A percentile compares a stretch with the other conserved stretches of the same genome.
Conservation (phyloP, 352 stramenopile species). For the Phytophthora pini region DNA sequence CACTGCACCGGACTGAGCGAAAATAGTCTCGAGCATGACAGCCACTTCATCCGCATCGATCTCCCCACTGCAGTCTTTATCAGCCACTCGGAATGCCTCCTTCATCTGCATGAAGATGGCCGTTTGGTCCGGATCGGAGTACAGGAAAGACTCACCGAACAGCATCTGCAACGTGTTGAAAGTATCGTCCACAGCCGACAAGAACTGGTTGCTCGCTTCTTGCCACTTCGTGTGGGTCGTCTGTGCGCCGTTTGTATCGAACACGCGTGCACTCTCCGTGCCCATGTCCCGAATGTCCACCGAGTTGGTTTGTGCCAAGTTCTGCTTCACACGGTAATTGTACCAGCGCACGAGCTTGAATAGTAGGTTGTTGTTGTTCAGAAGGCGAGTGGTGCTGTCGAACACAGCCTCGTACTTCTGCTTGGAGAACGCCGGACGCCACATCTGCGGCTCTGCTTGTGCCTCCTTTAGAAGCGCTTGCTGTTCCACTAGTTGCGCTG, state of each 20-base stretch:
- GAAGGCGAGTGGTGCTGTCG: conserved; percentile 63
- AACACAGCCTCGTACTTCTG: conserved; percentile 74
- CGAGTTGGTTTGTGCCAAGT: conserved; percentile 41
- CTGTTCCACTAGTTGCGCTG: conserved; percentile 57
- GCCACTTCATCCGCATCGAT: conserved; percentile 74
- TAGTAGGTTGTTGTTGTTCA: conserved; percentile 84
- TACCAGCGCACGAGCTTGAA: conserved; percentile 83
- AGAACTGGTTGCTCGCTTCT: conserved; percentile 56
- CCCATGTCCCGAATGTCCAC: conserved; percentile 59
- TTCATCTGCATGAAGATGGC: conserved; percentile 89
- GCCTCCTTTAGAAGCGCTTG: conserved; percentile 62
- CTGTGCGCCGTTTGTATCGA: conserved; percentile 18
- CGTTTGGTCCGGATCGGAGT: conserved; percentile 76
- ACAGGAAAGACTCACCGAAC: conserved; percentile 75
- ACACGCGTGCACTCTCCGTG: conserved; percentile 3
- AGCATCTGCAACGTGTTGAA: conserved; percentile 75
- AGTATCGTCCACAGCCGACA: conserved; percentile 61
- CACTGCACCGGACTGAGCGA: conserved; percentile 64
- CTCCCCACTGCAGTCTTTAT: conserved; percentile 78
- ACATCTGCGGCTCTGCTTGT: conserved; percentile 63
- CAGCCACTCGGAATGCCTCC: conserved; percentile 71
- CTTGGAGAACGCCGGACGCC: conserved; percentile 68
- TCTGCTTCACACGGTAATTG: conserved; percentile 58
- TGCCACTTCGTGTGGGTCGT: conserved; percentile 57
- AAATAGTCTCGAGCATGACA: conserved; percentile 72